Evolutionary conservation across 1,139 yeast species (phyloP), one percentile per base, ranked within the genome.

Genomic region (Kluyveromyces marxianus): DNA sequence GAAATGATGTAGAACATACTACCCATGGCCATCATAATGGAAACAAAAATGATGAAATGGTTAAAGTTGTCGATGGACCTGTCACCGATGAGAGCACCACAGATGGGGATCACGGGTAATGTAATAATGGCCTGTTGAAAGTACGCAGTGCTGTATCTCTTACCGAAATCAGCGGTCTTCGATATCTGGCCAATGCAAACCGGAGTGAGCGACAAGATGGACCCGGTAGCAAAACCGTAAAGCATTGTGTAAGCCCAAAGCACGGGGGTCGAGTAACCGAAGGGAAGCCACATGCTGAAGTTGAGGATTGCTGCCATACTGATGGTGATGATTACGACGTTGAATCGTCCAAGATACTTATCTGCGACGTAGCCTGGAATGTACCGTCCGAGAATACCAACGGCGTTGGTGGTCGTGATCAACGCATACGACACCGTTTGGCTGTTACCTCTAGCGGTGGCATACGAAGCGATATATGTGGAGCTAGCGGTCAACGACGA

Each of bases 321-420:
- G 51, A 76, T 60, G 64, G 77, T 67, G 25, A 59, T 47, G 31
- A 74, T 64, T 57, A 75, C 74, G 24, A 80, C 69, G 54, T 81
- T 82, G 61, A 76, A 81, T 35, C 76, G 68, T 0, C 89, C 89
- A 30, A 74, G 50, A 48, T 61, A 71, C 48, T 68, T 76, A 48
- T 83, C 83, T 0, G 81, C 72, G 7, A 74, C 52, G 30, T 68
- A 61, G 0, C 81, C 80, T 0, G 86, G 82, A 4, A 78, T 54
- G 46, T 72, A 72, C 49, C 88, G 65, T 1, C 87, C 88, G 3
- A 73, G 52, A 14, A 79, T 69, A 4, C 87, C 86, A 2, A 76
- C 67, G 1, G 79, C 81, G 62, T 80, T 82, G 54, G 73, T 69
- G 7, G 77, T 69, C 0, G 86, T 79, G 35, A 80, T 67, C 31